A percentile compares a stretch with the other conserved stretches of the same genome.
Evolutionary conservation across 441 rosid species (phyloP).

Genomic region (Mallotus repandus): DNA sequence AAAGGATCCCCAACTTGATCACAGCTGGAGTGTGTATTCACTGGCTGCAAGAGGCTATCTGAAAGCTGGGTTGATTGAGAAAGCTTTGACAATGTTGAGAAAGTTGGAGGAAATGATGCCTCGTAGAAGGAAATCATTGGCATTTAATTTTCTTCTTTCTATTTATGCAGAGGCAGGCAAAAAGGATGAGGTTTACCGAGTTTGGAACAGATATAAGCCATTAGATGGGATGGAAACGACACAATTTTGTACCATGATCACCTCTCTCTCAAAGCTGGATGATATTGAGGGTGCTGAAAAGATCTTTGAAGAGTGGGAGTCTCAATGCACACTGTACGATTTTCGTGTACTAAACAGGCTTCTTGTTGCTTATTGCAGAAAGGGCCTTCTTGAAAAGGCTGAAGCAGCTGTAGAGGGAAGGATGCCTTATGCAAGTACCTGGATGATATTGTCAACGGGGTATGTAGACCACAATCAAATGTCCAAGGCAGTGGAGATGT

Average conservation of each 20-base stretch:
- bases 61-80: slow-evolving; percentile 29
- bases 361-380: slow-evolving; percentile 26
- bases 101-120: slow-evolving; percentile 29
- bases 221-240: not conserved
- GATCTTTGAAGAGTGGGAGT: slow-evolving; percentile 38
- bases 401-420: slow-evolving; percentile 29
- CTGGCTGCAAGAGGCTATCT: slow-evolving; percentile 31
- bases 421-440: slow-evolving; percentile 27
- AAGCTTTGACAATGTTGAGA: slow-evolving; percentile 30
- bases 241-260: slow-evolving; percentile 19
- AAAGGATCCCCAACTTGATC: slow-evolving; percentile 10
- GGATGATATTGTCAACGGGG: slow-evolving; percentile 37
- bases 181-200: slow-evolving; percentile 33
- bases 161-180: slow-evolving; percentile 23
- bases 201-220: slow-evolving; percentile 35
- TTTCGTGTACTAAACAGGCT: slow-evolving; percentile 24
- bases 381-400: slow-evolving; percentile 32
- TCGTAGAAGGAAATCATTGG: not conserved
- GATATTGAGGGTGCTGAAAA: slow-evolving; percentile 39
- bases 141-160: slow-evolving; percentile 26
- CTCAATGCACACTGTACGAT: slow-evolving; percentile 19
- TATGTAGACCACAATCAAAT: slow-evolving; percentile 35
- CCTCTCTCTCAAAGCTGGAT: slow-evolving; percentile 21
- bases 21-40: slow-evolving; percentile 22
- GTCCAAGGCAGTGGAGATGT: slow-evolving; percentile 37